Conservation (phyloP, 1,284 basidiomycete genomes). For the Grifola frondosa region DNA sequence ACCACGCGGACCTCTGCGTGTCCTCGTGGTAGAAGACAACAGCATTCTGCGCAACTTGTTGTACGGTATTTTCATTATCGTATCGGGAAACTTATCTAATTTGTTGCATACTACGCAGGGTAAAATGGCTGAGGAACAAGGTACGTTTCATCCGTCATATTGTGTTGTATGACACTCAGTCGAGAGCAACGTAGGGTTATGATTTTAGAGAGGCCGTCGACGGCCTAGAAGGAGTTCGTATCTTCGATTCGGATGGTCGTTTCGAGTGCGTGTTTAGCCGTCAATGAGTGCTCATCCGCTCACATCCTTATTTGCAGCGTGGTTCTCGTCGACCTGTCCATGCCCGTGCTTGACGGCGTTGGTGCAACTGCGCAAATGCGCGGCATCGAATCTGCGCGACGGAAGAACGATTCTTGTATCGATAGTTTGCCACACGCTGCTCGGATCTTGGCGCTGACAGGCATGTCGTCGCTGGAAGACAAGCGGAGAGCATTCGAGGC, state of each 20-base stretch:
- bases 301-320: constrained; percentile 48
- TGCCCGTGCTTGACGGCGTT: constrained; percentile 90
- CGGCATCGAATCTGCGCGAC: constrained; percentile 64
- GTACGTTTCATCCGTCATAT: constrained; percentile 36
- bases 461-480: constrained; percentile 90
- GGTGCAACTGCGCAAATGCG: constrained; percentile 85
- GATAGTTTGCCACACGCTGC: constrained; percentile 31
- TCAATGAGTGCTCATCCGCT: constrained; percentile 1
- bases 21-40: constrained; percentile 86
- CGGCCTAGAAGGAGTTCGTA: constrained; percentile 81
- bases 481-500: constrained; percentile 89
- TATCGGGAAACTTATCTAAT: constrained; percentile 26
- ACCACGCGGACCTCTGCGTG: constrained; percentile 45
- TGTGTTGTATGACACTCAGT: neutral
- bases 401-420: constrained; percentile 17
- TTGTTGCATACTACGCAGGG: constrained; percentile 41
- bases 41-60: constrained; percentile 69
- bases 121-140: constrained; percentile 77
- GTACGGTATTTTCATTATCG: constrained; percentile 43
- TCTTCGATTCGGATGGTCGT: constrained; percentile 65
- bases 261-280: constrained; percentile 63
- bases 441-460: constrained; percentile 89
- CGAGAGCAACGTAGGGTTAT: constrained; percentile 54
- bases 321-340: constrained; percentile 86
- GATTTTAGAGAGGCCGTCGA: constrained; percentile 80